Conservation (phyloP, 208 protist species). For the Wallacemonas sp. region DNA sequence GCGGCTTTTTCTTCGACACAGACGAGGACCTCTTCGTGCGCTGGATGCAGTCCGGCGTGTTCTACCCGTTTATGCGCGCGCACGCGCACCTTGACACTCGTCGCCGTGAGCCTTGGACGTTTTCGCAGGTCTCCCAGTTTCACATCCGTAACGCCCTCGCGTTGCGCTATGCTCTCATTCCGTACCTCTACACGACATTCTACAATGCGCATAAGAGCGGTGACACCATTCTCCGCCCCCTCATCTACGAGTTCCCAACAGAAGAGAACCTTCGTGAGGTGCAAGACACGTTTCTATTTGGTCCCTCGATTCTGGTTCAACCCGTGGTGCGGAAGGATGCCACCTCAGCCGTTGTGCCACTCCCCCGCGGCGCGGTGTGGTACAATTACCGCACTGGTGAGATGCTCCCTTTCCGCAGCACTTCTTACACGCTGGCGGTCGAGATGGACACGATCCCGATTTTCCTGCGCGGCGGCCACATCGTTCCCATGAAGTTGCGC, state of each 20-base stretch:
- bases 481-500: conserved; percentile 92
- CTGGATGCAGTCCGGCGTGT: conserved; percentile 97
- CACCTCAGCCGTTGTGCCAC: conserved; percentile 51
- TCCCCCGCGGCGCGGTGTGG: conserved; percentile 78
- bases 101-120: conserved; percentile 98
- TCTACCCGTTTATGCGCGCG: conserved; percentile 98
- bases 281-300: conserved; percentile 92
- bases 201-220: conserved; percentile 83
- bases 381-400: conserved; percentile 73
- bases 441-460: conserved; percentile 91
- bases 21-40: conserved; percentile 95
- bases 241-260: conserved; percentile 94
- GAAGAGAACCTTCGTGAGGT: conserved; percentile 83
- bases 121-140: conserved; percentile 63
- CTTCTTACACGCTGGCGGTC: conserved; percentile 42
- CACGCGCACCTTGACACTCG: conserved; percentile 97
- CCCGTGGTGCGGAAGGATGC: conserved; percentile 74
- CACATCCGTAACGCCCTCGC: conserved; percentile 75
- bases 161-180: conserved; percentile 93
- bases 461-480: conserved; percentile 91
- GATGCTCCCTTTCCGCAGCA: conserved; percentile 1
- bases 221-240: conserved; percentile 91
- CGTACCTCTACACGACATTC: conserved; percentile 97
- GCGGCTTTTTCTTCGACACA: conserved; percentile 98
- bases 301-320: conserved; percentile 84